Evolutionary conservation across 73 alveolate genomes (phyloP), one percentile per base, ranked within the genome.

Genomic region (Paramecium sonneborni): DNA sequence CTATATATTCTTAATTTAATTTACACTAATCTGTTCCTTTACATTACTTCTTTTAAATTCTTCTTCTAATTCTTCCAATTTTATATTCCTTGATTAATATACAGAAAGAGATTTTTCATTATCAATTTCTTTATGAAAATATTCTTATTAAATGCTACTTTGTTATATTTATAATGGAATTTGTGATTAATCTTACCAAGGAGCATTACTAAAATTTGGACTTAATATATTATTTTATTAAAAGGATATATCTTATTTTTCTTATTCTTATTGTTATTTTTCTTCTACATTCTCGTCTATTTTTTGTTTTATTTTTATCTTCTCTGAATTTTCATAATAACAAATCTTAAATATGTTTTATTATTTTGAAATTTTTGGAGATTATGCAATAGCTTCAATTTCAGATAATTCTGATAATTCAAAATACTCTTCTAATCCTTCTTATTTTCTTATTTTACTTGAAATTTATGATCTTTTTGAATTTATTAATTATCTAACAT

Each of bases 151-250:
- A 20, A 52, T 52, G 32, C 68, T 52, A 15, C 5, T 52, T 0
- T 52, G 68, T 20, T 52, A 21, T 35, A 15, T 12, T 72, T 37
- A 6, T 21, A 72, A 4, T 34, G 86, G 84, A 23, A 62, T 26
- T 21, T 26, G 26, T 23, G 84, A 62, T 30, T 26, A 12, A 32
- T 62, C 84, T n/a, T 3, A 34, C 86, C 55, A 72, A 11, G 86
- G 86, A 72, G 55, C 44, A 38, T 35, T 38, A 72, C 86, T 72
- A 28, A 21, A 34, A 35, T 72, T 72, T 32, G 86, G 86, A 72
- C 86, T 72, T 12, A 72, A 39, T 32, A 72, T 72, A 37, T 58
- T 35, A 35, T 52, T 52, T 14, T 52, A 52, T 21, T 52, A 52
- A 18, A 52, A 52, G 5, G 68, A 41, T 1, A 35, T 21, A 34